A percentile compares a stretch with the other conserved stretches of the same genome.
Evolutionary conservation across 495 filamentous ascomycete genomes (phyloP).

Genomic region (Neurospora intermedia): DNA sequence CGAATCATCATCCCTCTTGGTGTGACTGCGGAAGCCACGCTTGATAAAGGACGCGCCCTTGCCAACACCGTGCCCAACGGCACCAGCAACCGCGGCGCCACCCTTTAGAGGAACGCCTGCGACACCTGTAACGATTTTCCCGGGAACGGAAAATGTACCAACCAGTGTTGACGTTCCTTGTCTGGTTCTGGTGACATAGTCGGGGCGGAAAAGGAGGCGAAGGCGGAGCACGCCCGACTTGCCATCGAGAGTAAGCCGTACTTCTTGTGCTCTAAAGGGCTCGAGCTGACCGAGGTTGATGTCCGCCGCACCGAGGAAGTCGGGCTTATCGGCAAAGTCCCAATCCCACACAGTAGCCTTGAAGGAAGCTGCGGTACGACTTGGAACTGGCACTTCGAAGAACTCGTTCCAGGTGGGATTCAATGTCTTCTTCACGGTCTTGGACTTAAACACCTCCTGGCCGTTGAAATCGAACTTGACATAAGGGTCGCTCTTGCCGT

Average conservation of each 20-base stretch:
- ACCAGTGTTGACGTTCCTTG: slow-evolving; percentile 91
- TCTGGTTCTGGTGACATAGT: slow-evolving; percentile 77
- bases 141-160: slow-evolving; percentile 83
- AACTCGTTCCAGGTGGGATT: slow-evolving; percentile 92
- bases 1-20: slow-evolving; percentile 45
- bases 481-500: slow-evolving; percentile 93
- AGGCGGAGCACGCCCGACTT: slow-evolving; percentile 78
- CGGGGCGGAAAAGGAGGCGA: slow-evolving; percentile 84
- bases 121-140: slow-evolving; percentile 72
- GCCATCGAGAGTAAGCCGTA: slow-evolving; percentile 69
- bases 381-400: slow-evolving; percentile 75
- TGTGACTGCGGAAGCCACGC: slow-evolving; percentile 59
- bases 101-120: slow-evolving; percentile 87
- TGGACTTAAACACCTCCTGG: slow-evolving; percentile 81
- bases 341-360: slow-evolving; percentile 81
- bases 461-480: slow-evolving; percentile 88
- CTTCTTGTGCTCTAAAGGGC: slow-evolving; percentile 66
- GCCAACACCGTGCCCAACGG: slow-evolving; percentile 65
- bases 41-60: slow-evolving; percentile 85
- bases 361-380: slow-evolving; percentile 78
- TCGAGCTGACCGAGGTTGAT: slow-evolving; percentile 78
- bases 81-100: slow-evolving; percentile 57
- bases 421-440: slow-evolving; percentile 91
- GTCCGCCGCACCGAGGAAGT: slow-evolving; percentile 65
- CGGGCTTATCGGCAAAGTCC: slow-evolving; percentile 87